Evolutionary conservation across 75 land plant species (phyloP), one percentile per base, ranked within the genome.

Genomic region (Gnetum montanum): DNA sequence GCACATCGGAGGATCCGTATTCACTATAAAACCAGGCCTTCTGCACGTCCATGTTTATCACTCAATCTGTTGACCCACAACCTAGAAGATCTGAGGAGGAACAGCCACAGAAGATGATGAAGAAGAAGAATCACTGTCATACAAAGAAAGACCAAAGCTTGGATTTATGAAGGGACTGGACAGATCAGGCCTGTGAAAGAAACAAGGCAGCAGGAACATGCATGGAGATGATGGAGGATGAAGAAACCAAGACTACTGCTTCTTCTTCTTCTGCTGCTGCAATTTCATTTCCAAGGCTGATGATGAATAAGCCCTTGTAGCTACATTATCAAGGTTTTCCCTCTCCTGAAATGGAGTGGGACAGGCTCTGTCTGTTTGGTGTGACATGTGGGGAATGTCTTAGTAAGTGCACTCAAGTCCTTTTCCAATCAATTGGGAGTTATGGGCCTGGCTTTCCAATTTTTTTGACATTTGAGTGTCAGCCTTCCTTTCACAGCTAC

Each of bases 1-100:
- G 60, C 29, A 73, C 76, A 16, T 73, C 76, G 10, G 51, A 41
- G n/a, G 61, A 13, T 33, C 76, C 76, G 31, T 73, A 58, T 49
- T 69, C 67, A 29, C 58, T 57, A 29, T 73, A 73, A 36, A 57
- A 43, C 76, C 76, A 73, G 29, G 68, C 76, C 41, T 63, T 70
- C 44, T 73, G 76, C 4, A 31, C 19, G 0, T 34, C 27, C 59
- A 57, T 64, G 0, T 45, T 30, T 26, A 1, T 12, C 7, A 5
- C 4, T 4, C 20, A 3, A 8, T 20, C 3, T 15, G 2, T 11
- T 30, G 29, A 33, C 22, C 24, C 19, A 27, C 54, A 34, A 52
- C 19, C 54, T 52, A 3, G 10, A 52, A n/a, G 20, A 25, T 22
- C 7, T 20, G 22, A 2, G n/a, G n/a, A n/a, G n/a, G n/a, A n/a